Conservation (phyloP, 2,329 filamentous ascomycete species). For the Pseudogymnoascus sp. region DNA sequence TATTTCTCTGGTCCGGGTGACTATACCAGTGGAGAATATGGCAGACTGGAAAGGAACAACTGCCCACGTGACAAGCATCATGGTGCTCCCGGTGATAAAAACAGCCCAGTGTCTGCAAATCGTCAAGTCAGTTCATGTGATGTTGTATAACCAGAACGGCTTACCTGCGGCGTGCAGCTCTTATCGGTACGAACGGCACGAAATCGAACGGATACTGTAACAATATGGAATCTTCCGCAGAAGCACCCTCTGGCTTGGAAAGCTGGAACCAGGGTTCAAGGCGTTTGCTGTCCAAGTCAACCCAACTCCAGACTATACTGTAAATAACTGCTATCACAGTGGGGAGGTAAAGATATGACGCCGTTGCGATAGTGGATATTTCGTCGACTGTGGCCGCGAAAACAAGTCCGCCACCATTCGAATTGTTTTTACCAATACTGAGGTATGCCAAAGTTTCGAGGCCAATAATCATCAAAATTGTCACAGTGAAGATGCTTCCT, state of each 20-base stretch:
- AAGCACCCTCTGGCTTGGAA: conserved; percentile 37
- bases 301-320: conserved; percentile 49
- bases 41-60: conserved; percentile 47
- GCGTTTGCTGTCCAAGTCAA: conserved; percentile 49
- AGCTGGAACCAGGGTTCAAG: conserved; percentile 53
- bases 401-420: conserved; percentile 32
- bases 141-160: conserved; percentile 18
- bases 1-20: conserved; percentile 19
- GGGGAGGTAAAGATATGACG: conserved; percentile 43
- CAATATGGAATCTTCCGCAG: conserved; percentile 38
- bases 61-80: conserved; percentile 45
- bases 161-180: conserved; percentile 29
- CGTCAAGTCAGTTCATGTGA: neutral
- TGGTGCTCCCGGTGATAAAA: conserved; percentile 37
- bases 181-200: conserved; percentile 35
- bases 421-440: conserved; percentile 12
- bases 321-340: conserved; percentile 47
- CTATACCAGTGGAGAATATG: conserved; percentile 37
- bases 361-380: conserved; percentile 30
- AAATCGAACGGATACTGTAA: conserved; percentile 47
- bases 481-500: conserved; percentile 29
- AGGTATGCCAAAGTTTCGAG: conserved; percentile 37
- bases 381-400: conserved; percentile 23
- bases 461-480: conserved; percentile 33
- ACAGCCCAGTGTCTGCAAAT: conserved; percentile 43